A percentile compares a stretch with the other conserved stretches of the same genome.
These are phyloP conservation scores for Nicotiana rustica DNA, from an alignment of 305 asterid genomes.

Conservation along the genomic window DNA sequence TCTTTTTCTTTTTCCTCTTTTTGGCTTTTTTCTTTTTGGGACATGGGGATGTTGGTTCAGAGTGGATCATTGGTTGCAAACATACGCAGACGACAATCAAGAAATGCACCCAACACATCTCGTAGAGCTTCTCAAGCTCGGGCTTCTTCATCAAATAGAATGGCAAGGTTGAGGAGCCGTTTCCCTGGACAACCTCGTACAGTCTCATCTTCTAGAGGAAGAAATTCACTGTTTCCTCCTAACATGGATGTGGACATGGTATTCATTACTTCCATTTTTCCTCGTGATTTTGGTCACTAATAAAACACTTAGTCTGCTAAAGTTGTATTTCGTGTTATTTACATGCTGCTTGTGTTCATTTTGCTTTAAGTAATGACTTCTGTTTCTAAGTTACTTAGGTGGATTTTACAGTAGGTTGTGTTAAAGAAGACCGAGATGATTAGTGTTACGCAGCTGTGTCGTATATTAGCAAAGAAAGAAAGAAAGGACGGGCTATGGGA, in stretches of 20 bases:
- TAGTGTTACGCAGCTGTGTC: background rate
- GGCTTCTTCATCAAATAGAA: conserved; percentile 56
- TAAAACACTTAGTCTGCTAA: conserved; percentile 21
- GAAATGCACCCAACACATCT: conserved; percentile 48
- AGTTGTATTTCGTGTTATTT: background rate
- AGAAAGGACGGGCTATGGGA: background rate
- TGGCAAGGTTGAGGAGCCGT: conserved; percentile 70
- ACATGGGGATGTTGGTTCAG: conserved; percentile 45
- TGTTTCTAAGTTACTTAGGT: conserved; percentile 7
- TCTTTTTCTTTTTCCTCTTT: background rate
- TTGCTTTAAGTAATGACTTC: background rate
- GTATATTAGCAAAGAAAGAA: background rate
- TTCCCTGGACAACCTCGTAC: conserved; percentile 76
- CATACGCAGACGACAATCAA: conserved; percentile 56
- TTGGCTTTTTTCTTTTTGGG: conserved; percentile 24
- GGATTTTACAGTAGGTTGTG: background rate
- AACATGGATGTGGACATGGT: conserved; percentile 89
- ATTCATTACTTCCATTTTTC: conserved; percentile 37
- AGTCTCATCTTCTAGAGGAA: conserved; percentile 55
- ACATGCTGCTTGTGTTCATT: background rate
- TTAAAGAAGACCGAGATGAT: background rate
- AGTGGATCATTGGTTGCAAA: conserved; percentile 50
- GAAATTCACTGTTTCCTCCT: conserved; percentile 70
- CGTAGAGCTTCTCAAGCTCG: conserved; percentile 62
- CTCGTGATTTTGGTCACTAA: background rate